Percentiles rank a stretch among this genome's conserved stretches.
phyloP scores from a whole-genome alignment of 2,329 filamentous ascomycete genomes.

The Claviceps spartinae region DNA sequence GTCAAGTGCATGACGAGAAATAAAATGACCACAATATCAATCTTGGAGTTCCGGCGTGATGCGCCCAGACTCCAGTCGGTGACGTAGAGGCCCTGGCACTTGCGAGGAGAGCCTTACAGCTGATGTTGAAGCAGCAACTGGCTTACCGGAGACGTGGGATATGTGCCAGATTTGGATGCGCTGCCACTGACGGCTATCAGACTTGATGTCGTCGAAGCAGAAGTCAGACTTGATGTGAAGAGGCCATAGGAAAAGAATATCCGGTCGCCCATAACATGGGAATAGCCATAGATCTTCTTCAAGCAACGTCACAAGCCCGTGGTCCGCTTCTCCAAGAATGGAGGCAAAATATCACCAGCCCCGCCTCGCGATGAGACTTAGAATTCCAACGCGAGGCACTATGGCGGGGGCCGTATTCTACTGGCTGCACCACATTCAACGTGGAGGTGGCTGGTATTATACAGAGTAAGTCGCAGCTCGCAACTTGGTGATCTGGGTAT shows the following conservation, averaged over 20 bases:
- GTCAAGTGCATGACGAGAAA: too few relatives aligned
- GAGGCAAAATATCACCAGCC: conserved; percentile 6
- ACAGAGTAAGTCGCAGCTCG: neutral
- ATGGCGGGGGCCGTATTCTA: neutral
- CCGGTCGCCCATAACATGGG: too few relatives aligned
- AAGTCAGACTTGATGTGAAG: neutral
- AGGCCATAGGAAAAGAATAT: neutral
- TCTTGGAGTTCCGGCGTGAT: too few relatives aligned
- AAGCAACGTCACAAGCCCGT: neutral
- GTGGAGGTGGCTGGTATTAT: neutral
- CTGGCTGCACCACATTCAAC: neutral
- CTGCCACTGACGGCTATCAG: neutral
- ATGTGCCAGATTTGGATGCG: neutral
- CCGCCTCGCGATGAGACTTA: conserved; percentile 9
- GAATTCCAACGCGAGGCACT: conserved; percentile 13
- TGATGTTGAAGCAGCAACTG: neutral
- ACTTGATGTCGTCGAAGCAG: neutral
- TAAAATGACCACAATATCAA: too few relatives aligned
- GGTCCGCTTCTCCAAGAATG: neutral
- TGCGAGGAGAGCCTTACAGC: too few relatives aligned
- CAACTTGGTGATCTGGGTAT: neutral
- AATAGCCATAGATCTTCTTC: neutral
- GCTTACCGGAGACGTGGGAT: conserved; percentile 1
- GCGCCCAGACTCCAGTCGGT: too few relatives aligned
- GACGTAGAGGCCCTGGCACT: too few relatives aligned